Evolutionary conservation across 495 filamentous ascomycete species (phyloP), one percentile per base, ranked within the genome.

Genomic region (Mycothermus thermophilus): DNA sequence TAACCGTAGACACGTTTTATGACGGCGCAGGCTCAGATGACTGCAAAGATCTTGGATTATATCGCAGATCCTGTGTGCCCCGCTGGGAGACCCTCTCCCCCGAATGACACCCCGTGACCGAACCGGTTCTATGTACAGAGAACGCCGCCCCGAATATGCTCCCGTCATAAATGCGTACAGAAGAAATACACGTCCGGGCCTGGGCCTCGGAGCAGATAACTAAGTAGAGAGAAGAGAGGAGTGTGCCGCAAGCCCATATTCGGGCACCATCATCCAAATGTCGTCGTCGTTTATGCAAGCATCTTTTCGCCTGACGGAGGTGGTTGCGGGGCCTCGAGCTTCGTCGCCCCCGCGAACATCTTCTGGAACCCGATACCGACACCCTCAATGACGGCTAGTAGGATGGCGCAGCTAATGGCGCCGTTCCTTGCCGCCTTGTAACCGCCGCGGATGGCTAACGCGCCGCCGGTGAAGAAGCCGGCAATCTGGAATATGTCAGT

Each of bases 351-450:
- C 5, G 92, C 87, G 71, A 95, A 81, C 80, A 95, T 87, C 50
- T 86, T 77, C 59, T 93, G 83, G 67, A 96, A 85, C 10, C 83
- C 90, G 50, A 97, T 96, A 42, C 92, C 88, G 27, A 95, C 90
- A 42, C 90, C 90, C 60, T 97, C 90, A 42, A 97, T 96, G 28
- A 97, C 88, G 8, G 80, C 90, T 12, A 97, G 69, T 51, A 97
- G 68, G 36, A 92, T 81, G 27, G 84, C 90, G 54, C 90, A 95
- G 49, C 85, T 84, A 39, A 97, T 96, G 26, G 92, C 90, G 23
- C 82, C 83, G 62, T 96, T 96, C 41, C 90, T 67, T 13, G 84
- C 81, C 23, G 88, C 83, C 59, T 79, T 83, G 44, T 76, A 70
- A 32, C 90, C 92, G 50, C 90, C 92, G 61, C 90, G 74, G 30